A percentile compares a stretch with the other conserved stretches of the same genome.
phyloP scores from a whole-genome alignment of 768 basidiomycete species.

The Erythrobasidium yunnanense region DNA sequence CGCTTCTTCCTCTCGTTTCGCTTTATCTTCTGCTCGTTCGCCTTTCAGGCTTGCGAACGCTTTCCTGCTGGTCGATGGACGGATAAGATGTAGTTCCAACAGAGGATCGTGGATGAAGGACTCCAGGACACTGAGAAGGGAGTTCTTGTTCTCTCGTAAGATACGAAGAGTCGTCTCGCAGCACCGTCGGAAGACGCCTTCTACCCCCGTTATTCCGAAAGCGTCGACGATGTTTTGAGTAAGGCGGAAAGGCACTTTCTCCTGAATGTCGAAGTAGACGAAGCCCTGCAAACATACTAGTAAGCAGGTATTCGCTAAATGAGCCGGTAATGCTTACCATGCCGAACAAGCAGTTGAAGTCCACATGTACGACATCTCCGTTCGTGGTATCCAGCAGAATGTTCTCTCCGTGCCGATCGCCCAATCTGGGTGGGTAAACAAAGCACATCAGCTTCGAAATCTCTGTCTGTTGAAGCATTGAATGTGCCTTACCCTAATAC shows the following conservation, averaged over 20 bases:
- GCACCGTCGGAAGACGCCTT: constrained; percentile 83
- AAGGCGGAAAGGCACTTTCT: constrained; percentile 84
- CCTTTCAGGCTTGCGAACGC: background rate
- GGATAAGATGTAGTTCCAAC: constrained; percentile 85
- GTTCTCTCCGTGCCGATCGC: constrained; percentile 93
- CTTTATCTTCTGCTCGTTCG: constrained; percentile 5
- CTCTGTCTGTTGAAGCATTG: too few species aligned
- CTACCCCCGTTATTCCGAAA: constrained; percentile 81
- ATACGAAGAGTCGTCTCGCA: constrained; percentile 82
- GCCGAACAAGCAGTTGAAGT: constrained; percentile 96
- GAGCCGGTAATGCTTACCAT: constrained; percentile 50
- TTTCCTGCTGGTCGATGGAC: constrained; percentile 32
- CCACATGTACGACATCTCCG: constrained; percentile 89
- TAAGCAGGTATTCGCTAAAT: background rate
- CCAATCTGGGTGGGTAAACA: constrained; percentile 52
- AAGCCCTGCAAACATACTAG: background rate
- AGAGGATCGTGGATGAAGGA: constrained; percentile 95
- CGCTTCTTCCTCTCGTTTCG: constrained; percentile 11
- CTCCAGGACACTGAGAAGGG: constrained; percentile 86
- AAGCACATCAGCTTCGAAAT: background rate
- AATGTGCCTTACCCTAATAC: constrained; percentile 88
- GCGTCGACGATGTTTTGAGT: constrained; percentile 89
- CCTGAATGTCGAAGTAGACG: constrained; percentile 60
- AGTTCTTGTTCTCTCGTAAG: constrained; percentile 79
- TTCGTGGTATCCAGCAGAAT: constrained; percentile 78